Conservation (phyloP, 495 filamentous ascomycete genomes). For the Saxophila tyrrhenica region DNA sequence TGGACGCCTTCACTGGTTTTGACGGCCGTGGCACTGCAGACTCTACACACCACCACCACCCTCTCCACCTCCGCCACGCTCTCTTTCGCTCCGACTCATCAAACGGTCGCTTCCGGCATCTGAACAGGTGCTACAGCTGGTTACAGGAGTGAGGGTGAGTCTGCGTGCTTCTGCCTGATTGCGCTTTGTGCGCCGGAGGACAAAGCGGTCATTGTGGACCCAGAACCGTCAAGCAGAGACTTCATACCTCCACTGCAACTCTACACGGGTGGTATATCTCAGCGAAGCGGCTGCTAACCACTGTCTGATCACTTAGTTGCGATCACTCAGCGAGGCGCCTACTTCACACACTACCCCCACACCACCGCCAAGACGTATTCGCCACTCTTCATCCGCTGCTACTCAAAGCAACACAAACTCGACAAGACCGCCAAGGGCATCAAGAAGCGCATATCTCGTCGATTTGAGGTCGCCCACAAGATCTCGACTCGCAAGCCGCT, state of each 20-base stretch:
- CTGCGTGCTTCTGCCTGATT: background rate
- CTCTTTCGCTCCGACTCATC: slow-evolving; percentile 5
- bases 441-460: slow-evolving; percentile 29
- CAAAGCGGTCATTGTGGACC: too few relatives aligned
- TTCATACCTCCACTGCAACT: background rate
- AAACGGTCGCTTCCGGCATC: slow-evolving; percentile 4
- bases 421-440: slow-evolving; percentile 33
- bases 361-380: slow-evolving; percentile 52
- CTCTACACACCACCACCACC: background rate
- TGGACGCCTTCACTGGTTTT: slow-evolving; percentile 33
- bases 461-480: slow-evolving; percentile 17
- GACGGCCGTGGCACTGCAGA: slow-evolving; percentile 21
- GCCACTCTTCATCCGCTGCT: slow-evolving; percentile 47
- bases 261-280: background rate
- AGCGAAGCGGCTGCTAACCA: background rate
- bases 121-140: background rate
- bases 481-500: slow-evolving; percentile 23
- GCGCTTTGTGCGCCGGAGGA: background rate
- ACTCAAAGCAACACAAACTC: slow-evolving; percentile 38
- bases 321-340: background rate
- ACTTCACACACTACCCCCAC: background rate
- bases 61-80: background rate
- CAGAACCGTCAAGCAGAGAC: background rate
- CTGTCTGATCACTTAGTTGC: slow-evolving; percentile 5
- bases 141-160: slow-evolving; percentile 19